Evolutionary conservation across 176 grass and related monocot species (phyloP).

Genomic region (Phoenix dactylifera): DNA sequence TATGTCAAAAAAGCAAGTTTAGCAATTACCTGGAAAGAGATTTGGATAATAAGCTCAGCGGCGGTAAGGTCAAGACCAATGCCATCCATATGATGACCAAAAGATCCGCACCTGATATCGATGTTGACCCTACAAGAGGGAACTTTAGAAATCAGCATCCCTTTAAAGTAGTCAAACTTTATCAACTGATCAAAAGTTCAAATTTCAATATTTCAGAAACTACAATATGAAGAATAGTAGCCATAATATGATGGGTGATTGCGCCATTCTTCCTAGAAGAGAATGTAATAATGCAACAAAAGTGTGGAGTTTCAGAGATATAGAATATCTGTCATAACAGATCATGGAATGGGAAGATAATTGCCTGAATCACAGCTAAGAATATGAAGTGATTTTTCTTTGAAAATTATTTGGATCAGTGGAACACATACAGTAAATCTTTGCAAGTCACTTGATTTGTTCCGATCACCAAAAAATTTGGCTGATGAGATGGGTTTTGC

Average conservation of each 20-base stretch:
- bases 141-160: not conserved
- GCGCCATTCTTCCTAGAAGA: too few species aligned
- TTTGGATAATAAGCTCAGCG: slow-evolving; percentile 65
- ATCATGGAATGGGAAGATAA: not conserved
- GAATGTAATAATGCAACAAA: too few species aligned
- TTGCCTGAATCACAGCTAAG: too few species aligned
- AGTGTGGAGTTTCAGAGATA: too few species aligned
- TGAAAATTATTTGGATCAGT: not conserved
- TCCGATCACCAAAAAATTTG: slow-evolving; percentile 72
- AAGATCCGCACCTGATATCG: slow-evolving; percentile 93
- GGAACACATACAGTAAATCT: slow-evolving; percentile 64
- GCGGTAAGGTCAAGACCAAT: slow-evolving; percentile 45
- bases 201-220: too few species aligned
- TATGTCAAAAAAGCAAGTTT: too few species aligned
- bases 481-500: slow-evolving; percentile 94
- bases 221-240: too few species aligned
- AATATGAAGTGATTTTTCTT: too few species aligned
- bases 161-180: not conserved
- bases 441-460: slow-evolving; percentile 41
- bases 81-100: slow-evolving; percentile 43
- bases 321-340: too few species aligned
- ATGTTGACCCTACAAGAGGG: slow-evolving; percentile 37
- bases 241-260: too few species aligned
- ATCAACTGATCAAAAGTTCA: too few species aligned
- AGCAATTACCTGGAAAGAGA: slow-evolving; percentile 72